Base-by-base conservation (phyloP, 495 filamentous ascomycete species). In the Oidiodendron maius region DNA sequence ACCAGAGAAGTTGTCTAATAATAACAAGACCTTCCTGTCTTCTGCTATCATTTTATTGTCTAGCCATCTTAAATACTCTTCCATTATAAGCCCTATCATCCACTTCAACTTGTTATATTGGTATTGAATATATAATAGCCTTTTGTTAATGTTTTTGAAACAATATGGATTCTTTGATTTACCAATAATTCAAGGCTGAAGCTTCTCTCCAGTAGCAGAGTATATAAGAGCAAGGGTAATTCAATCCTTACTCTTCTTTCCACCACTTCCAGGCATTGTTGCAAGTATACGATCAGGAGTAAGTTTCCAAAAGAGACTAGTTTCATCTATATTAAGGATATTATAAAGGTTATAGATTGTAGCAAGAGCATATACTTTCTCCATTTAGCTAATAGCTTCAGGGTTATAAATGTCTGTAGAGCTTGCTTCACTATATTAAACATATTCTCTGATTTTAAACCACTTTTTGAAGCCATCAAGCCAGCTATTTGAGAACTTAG, bases 1-100 rank as follows among this genome's bases (percentile, higher is more conserved):
- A 28, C 59, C 57, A 23, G 57, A 60, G 32, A 60, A 60, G 22
- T 63, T 64, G 48, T 67, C 59, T n/a, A 69, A 41, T 15, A 62
- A 26, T 16, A 65, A 54, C 20, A 63, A 43, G 37, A 62, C 60
- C 36, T 61, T 61, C 40, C 56, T 42, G 6, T 44, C 53, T 41
- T 52, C 11, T 17, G 13, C 40, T 10, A 53, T 43, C 39, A 62
- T 64, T 13, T 63, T 48, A 0, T 26, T 39, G 53, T 64, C 38
- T 51, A 69, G 15, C 16, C 18, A 39, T 6, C 6, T 6, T 39
- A 39, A 16, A 17, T 59, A 68, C 44, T 65, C 57, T 24, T 56
- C 38, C 30, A 55, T 57, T 21, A 68, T 59, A 1, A 21, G 20
- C 13, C 44, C 37, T 13, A 49, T 64, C 53, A 68, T 64, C 50